Percentiles rank a stretch among this genome's conserved stretches.
Evolutionary conservation across 306 rosid genomes (phyloP).

Genomic region (Delonix regia): DNA sequence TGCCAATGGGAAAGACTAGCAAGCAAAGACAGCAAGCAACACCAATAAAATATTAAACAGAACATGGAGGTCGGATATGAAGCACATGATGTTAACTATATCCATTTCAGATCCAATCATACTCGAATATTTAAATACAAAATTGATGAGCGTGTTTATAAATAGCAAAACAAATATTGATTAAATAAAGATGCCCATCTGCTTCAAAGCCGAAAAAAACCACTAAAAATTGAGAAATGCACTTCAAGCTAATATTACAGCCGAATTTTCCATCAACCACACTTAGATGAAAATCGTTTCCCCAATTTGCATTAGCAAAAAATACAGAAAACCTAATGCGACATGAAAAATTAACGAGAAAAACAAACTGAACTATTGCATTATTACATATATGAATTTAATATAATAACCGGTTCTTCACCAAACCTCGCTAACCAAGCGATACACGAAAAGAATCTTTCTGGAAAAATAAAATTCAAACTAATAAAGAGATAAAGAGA

Average conservation of each 20-base stretch:
- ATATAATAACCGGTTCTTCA: not conserved
- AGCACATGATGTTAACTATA: slow-evolving; percentile 49
- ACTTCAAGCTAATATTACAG: not conserved
- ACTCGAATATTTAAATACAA: slow-evolving; percentile 1
- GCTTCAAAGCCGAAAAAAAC: slow-evolving; percentile 9
- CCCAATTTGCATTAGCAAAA: not conserved
- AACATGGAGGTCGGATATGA: slow-evolving; percentile 18
- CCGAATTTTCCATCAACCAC: not conserved
- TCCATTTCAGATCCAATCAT: slow-evolving; percentile 37
- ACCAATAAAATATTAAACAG: slow-evolving; percentile 38
- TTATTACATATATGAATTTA: not conserved
- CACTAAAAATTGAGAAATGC: not conserved
- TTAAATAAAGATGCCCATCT: not conserved
- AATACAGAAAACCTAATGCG: not conserved
- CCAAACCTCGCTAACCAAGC: not conserved
- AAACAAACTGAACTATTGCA: not conserved
- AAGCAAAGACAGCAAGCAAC: slow-evolving; percentile 42
- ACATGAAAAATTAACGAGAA: not conserved
- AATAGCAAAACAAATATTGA: not conserved
- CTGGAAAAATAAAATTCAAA: not conserved
- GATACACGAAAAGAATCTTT: not conserved
- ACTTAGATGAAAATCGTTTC: not conserved
- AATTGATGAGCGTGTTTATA: not conserved
- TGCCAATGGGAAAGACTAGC: slow-evolving; percentile 7
- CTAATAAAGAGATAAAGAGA: not conserved